Base-by-base conservation (phyloP, 257 asterid species). In the Forsythia viridissima region DNA sequence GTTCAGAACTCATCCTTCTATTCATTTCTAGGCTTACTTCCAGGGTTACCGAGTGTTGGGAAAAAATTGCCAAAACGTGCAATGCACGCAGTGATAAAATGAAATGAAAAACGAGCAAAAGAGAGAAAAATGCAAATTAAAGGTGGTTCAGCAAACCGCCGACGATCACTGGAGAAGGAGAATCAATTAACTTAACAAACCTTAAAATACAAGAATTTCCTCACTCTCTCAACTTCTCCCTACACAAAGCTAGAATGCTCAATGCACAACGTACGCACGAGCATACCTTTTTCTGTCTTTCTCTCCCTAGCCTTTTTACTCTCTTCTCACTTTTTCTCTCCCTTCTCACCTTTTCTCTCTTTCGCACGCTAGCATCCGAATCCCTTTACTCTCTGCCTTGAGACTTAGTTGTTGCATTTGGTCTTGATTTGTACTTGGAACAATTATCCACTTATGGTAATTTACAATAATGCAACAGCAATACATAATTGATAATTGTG, bases 1-100 rank as follows among this genome's bases (percentile, higher is more conserved):
- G 97, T 93, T 71, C 76, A 72, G 57, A 77, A 46, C 40, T 52
- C 34, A 43, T 77, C 42, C 71, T 82, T 77, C 66, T 36, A 40
- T 75, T 34, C 42, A 6, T 16, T 67, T 80, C 59, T 74, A 39
- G 70, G 66, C 72, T 78, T 11, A 72, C 61, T 52, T 76, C 20
- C 7, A 8, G 39, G 39, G 30, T 55, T 55, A 55, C 16, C 7
- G 11, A 5, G 39, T 63, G 38, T 63, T 6, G 12, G 4, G 12
- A 9, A 59, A 21, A n/a, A n/a, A 59, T 59, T 4, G 7, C 67
- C 67, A 7, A 6, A 59, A n/a, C 10, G 12, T 34, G 6, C 67
- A 59, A 20, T 4, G 13, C 20, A 59, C 3, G 12, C 13, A 20
- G 13, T 20, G 11, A 59, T 30, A 13, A 48, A 8, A 20, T n/a